Conservation (phyloP, 352 stramenopile genomes). For the Pythium sukuiense region DNA sequence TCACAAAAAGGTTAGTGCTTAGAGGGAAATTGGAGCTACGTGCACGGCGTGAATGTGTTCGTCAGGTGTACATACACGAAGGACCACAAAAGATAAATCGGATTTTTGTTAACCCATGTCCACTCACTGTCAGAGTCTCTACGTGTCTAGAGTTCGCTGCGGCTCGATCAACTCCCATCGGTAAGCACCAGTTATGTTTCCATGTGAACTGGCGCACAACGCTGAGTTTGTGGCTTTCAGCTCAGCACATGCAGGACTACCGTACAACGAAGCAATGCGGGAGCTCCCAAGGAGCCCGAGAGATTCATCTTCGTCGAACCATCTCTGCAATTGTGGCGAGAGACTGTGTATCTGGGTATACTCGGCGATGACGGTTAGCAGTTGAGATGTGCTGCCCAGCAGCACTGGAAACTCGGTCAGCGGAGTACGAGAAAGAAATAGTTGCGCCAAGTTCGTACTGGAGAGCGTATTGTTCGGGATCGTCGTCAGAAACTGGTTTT, state of each 20-base stretch:
- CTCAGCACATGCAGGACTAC: constrained; percentile 7
- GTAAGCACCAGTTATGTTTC: constrained; percentile 11
- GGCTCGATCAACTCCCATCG: constrained; percentile 16
- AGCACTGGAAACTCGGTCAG: not conserved
- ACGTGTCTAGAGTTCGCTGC: constrained; percentile 15
- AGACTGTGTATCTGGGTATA: constrained; percentile 7
- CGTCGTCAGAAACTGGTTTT: constrained; percentile 4
- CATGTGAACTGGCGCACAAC: constrained; percentile 5
- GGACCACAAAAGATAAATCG: not conserved
- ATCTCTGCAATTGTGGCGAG: constrained; percentile 1
- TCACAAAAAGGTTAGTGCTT: not conserved
- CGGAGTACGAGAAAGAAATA: constrained; percentile 19
- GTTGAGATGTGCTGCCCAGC: constrained; percentile 6
- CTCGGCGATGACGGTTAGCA: constrained; percentile 11
- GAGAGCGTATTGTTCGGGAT: constrained; percentile 9
- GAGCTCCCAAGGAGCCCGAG: not conserved
- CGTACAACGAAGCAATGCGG: not conserved
- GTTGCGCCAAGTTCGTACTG: not conserved
- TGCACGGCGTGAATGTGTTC: not conserved
- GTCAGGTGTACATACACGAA: not conserved
- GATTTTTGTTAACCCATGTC: not conserved
- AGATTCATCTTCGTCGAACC: constrained; percentile 2
- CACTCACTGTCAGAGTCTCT: not conserved
- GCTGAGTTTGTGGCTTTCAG: not conserved
- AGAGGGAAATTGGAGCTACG: not conserved